These are phyloP conservation scores for Colletotrichum lupini DNA, from an alignment of 2,329 filamentous ascomycete genomes.

Conservation along the genomic window DNA sequence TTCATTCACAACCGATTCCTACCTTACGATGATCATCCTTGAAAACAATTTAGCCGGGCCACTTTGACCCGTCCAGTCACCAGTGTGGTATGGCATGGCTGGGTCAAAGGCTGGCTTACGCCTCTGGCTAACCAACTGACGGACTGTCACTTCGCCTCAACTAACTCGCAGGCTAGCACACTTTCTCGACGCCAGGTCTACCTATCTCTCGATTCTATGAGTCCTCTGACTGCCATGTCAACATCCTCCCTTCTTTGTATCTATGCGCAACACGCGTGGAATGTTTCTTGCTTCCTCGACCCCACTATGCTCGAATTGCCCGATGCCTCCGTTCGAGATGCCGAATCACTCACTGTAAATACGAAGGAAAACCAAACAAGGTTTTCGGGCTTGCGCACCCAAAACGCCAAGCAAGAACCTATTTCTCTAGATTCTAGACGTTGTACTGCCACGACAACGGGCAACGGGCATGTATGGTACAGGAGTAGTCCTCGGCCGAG, in stretches of 20 bases:
- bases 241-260: constrained; percentile 14
- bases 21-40: background rate
- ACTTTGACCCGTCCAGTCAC: constrained; percentile 18
- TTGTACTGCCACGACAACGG: constrained; percentile 5
- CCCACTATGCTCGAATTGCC: background rate
- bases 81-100: background rate
- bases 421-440: background rate
- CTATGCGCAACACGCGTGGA: background rate
- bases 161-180: constrained; percentile 16
- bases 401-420: background rate
- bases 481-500: constrained; percentile 3
- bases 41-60: background rate
- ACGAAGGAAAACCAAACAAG: background rate
- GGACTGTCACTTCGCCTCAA: constrained; percentile 26
- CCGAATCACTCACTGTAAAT: background rate
- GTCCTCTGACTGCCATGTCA: constrained; percentile 6
- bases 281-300: constrained; percentile 11
- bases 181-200: constrained; percentile 5
- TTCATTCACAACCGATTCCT: background rate
- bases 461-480: background rate
- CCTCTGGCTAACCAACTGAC: constrained; percentile 7
- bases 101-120: constrained; percentile 23
- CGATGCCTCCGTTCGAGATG: background rate
- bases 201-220: background rate
- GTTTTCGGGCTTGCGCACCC: background rate